Conservation (phyloP, 805 yeast species). For the Schwanniomyces polymorphus region DNA sequence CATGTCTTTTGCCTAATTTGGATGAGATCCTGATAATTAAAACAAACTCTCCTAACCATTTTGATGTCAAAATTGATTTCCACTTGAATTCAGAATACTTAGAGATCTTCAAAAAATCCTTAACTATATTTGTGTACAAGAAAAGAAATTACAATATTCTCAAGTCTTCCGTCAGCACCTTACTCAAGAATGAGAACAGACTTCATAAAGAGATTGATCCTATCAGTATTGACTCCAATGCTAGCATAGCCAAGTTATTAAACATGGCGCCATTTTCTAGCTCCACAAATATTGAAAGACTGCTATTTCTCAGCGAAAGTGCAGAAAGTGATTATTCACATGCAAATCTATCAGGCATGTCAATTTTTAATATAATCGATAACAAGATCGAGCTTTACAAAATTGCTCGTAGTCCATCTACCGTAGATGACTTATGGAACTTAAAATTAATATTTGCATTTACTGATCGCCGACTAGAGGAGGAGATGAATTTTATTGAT, state of each 20-base stretch:
- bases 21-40: conserved; percentile 48
- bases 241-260: conserved; percentile 17
- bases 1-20: conserved; percentile 68
- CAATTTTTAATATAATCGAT: conserved; percentile 50
- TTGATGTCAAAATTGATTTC: conserved; percentile 51
- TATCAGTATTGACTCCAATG: conserved; percentile 20
- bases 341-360: conserved; percentile 31
- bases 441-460: conserved; percentile 60
- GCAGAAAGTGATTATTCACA: conserved; percentile 16
- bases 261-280: conserved; percentile 20
- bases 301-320: conserved; percentile 27
- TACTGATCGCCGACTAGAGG: conserved; percentile 44
- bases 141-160: conserved; percentile 41
- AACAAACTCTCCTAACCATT: conserved; percentile 49
- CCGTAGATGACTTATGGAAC: conserved; percentile 62
- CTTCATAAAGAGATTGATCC: conserved; percentile 27
- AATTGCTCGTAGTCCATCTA: conserved; percentile 41
- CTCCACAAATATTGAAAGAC: conserved; percentile 27
- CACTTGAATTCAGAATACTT: conserved; percentile 40
- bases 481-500: conserved; percentile 45
- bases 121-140: conserved; percentile 54
- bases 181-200: conserved; percentile 36
- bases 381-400: conserved; percentile 51
- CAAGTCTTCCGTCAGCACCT: conserved; percentile 28
- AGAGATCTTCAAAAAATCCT: conserved; percentile 40